Evolutionary conservation across 805 yeast genomes (phyloP).

Genomic region (Metschnikowia bowlesiae): DNA sequence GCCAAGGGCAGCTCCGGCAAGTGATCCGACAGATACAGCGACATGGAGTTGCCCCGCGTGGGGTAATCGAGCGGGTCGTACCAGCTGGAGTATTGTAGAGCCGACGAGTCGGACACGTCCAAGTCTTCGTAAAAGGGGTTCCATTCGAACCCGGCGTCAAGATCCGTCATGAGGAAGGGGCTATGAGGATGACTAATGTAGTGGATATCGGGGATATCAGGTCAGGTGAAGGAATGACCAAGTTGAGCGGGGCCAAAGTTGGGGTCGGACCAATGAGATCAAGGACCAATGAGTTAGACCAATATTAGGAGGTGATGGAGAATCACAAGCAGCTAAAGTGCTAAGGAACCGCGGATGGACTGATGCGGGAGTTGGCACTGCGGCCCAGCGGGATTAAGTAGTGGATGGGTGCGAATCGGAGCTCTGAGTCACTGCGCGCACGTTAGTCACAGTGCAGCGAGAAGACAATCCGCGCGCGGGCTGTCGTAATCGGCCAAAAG

Average conservation of each 20-base stretch:
- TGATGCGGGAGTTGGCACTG: no score
- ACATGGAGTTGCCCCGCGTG: not conserved
- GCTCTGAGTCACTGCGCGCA: not conserved
- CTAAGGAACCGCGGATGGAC: no score
- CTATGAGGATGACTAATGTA: not conserved
- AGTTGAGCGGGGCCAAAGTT: no score
- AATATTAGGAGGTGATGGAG: no score
- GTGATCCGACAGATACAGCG: not conserved
- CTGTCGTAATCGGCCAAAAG: not conserved
- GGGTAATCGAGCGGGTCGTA: constrained; percentile 3
- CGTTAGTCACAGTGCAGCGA: not conserved
- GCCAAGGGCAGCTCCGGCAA: not conserved
- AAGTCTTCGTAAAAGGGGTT: constrained; percentile 17
- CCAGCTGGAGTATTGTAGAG: not conserved
- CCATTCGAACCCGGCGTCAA: constrained; percentile 14
- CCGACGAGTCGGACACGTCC: not conserved
- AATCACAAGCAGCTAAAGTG: no score
- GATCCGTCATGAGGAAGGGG: not conserved
- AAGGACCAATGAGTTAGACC: no score
- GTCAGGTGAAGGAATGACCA: not conserved
- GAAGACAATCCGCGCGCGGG: not conserved
- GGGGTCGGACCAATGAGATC: no score
- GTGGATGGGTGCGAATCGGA: not conserved
- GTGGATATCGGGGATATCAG: not conserved
- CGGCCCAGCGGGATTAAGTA: not conserved